Conservation (phyloP, 2,329 filamentous ascomycete genomes). For the Apiospora rasikravindrae region DNA sequence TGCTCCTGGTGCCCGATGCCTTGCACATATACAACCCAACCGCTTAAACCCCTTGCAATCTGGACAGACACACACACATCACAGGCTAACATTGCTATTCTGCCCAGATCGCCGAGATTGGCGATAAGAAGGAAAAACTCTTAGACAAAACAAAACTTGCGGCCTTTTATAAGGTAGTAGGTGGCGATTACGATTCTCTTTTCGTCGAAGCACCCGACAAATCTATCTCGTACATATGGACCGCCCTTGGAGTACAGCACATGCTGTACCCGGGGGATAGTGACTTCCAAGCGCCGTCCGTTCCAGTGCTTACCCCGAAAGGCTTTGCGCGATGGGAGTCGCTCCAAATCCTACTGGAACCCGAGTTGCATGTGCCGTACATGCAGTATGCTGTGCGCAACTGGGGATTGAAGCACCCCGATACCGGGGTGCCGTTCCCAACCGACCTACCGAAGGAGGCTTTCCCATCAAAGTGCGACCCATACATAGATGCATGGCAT, state of each 20-base stretch:
- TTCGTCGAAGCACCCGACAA: slow-evolving; percentile 77
- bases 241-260: slow-evolving; percentile 88
- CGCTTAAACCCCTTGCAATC: not conserved
- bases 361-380: slow-evolving; percentile 85
- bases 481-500: slow-evolving; percentile 87
- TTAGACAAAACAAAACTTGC: slow-evolving; percentile 74
- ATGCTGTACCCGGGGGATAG: slow-evolving; percentile 76
- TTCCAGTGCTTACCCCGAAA: slow-evolving; percentile 81
- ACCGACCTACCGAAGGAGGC: slow-evolving; percentile 61
- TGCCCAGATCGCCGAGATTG: slow-evolving; percentile 60
- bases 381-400: slow-evolving; percentile 79
- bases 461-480: slow-evolving; percentile 75
- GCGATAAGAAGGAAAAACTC: slow-evolving; percentile 57
- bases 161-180: slow-evolving; percentile 77
- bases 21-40: not conserved
- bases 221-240: slow-evolving; percentile 90
- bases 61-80: slow-evolving; percentile 10
- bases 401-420: slow-evolving; percentile 77
- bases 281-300: slow-evolving; percentile 74
- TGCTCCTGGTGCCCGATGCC: not conserved
- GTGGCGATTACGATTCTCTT: slow-evolving; percentile 77
- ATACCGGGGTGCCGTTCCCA: slow-evolving; percentile 73
- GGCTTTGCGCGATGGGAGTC: slow-evolving; percentile 96
- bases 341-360: slow-evolving; percentile 85
- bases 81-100: slow-evolving; percentile 21